Evolutionary conservation across 2,329 filamentous ascomycete species (phyloP).

Genomic region (Cladosporium austrohemisphaericum): DNA sequence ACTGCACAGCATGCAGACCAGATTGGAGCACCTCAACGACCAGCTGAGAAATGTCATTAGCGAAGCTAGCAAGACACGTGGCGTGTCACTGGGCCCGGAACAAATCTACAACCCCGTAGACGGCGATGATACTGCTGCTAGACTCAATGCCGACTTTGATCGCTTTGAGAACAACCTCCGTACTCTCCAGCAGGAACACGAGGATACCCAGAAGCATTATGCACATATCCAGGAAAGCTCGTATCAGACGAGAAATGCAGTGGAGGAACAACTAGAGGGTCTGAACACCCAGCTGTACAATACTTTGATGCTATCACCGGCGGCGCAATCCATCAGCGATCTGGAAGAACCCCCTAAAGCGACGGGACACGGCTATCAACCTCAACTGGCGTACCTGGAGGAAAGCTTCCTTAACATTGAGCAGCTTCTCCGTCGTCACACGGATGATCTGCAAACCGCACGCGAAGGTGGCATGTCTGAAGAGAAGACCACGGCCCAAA

Average conservation of each 20-base stretch:
- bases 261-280: constrained; percentile 31
- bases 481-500: constrained; percentile 21
- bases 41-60: constrained; percentile 30
- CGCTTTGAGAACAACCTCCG: constrained; percentile 28
- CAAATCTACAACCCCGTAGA: constrained; percentile 16
- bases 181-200: constrained; percentile 26
- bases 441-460: constrained; percentile 26
- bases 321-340: constrained; percentile 50
- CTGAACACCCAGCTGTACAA: constrained; percentile 32
- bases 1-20: constrained; percentile 28
- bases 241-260: constrained; percentile 22
- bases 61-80: constrained; percentile 28
- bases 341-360: constrained; percentile 57
- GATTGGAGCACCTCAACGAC: constrained; percentile 32
- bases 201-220: constrained; percentile 24
- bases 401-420: constrained; percentile 48
- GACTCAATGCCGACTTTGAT: constrained; percentile 24
- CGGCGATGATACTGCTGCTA: constrained; percentile 16
- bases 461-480: constrained; percentile 23
- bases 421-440: constrained; percentile 30
- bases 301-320: constrained; percentile 39
- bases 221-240: constrained; percentile 25
- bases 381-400: constrained; percentile 67
- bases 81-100: constrained; percentile 23
- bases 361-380: constrained; percentile 56